Evolutionary conservation across 257 asterid genomes (phyloP).

Genomic region (Scutellaria baicalensis): DNA sequence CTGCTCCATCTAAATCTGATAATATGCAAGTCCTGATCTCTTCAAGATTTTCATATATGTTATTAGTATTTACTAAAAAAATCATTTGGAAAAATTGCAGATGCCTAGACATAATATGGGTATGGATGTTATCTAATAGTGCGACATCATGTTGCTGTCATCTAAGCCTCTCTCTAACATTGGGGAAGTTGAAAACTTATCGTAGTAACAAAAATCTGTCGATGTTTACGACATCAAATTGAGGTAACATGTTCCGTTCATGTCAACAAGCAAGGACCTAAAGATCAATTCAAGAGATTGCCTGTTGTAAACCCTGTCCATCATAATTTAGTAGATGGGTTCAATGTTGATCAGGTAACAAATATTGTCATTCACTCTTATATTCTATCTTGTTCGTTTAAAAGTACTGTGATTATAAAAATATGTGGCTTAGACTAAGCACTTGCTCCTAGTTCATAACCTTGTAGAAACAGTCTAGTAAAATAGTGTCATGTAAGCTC

Average conservation of each 20-base stretch:
- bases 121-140: background rate
- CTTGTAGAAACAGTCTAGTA: no score
- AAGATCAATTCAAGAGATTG: slow-evolving; percentile 9
- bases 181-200: background rate
- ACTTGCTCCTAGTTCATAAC: no score
- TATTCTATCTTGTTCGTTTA: background rate
- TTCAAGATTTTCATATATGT: background rate
- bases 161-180: slow-evolving; percentile 1
- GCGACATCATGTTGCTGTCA: background rate
- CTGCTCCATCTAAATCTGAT: slow-evolving; percentile 1
- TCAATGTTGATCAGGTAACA: slow-evolving; percentile 6
- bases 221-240: slow-evolving; percentile 28
- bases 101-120: no score
- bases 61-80: background rate
- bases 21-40: slow-evolving; percentile 10
- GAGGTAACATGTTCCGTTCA: no score
- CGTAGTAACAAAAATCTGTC: slow-evolving; percentile 1
- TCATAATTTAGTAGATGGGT: slow-evolving; percentile 16
- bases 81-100: no score
- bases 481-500: background rate
- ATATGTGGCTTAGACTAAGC: background rate
- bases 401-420: background rate
- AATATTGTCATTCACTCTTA: background rate
- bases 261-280: background rate
- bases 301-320: background rate